These are phyloP conservation scores for Diaporthe ilicicola DNA, from an alignment of 2,329 filamentous ascomycete genomes.

Conservation along the genomic window DNA sequence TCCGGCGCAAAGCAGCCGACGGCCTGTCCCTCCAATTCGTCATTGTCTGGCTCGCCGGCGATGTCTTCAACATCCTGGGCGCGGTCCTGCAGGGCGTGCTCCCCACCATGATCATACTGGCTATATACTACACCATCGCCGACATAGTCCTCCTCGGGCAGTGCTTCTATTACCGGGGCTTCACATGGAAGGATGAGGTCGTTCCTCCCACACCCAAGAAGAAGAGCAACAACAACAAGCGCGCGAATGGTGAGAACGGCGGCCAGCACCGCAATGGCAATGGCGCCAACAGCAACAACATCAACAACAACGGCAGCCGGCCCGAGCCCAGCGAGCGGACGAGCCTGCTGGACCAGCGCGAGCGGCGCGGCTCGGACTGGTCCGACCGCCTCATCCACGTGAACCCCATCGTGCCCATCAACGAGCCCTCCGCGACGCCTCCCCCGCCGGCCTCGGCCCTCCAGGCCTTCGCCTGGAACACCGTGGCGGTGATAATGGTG, in stretches of 20 bases:
- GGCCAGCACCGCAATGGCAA: slow-evolving; percentile 22
- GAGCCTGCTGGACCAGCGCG: slow-evolving; percentile 53
- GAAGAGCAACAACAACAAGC: slow-evolving; percentile 36
- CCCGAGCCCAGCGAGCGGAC: slow-evolving; percentile 62
- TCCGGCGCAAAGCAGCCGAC: slow-evolving; percentile 83
- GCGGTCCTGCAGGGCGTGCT: slow-evolving; percentile 89
- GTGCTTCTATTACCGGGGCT: slow-evolving; percentile 95
- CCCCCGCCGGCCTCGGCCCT: slow-evolving; percentile 57
- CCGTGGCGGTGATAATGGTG: slow-evolving; percentile 79
- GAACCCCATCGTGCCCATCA: slow-evolving; percentile 84
- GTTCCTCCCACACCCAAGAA: slow-evolving; percentile 51
- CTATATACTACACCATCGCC: slow-evolving; percentile 90
- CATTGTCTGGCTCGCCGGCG: slow-evolving; percentile 89
- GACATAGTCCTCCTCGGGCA: slow-evolving; percentile 89
- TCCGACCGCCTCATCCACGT: slow-evolving; percentile 68
- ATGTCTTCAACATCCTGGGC: slow-evolving; percentile 97
- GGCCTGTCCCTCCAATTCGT: slow-evolving; percentile 92
- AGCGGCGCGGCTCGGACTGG: slow-evolving; percentile 64
- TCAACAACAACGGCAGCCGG: slow-evolving; percentile 16
- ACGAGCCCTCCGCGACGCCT: slow-evolving; percentile 55
- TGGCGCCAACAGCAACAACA: slow-evolving; percentile 18
- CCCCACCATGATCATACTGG: slow-evolving; percentile 95
- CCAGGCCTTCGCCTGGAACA: slow-evolving; percentile 76
- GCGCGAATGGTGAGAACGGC: background rate
- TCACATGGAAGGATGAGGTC: slow-evolving; percentile 69